Conservation (phyloP, 2,329 filamentous ascomycete genomes). For the Colletotrichum tofieldiae region DNA sequence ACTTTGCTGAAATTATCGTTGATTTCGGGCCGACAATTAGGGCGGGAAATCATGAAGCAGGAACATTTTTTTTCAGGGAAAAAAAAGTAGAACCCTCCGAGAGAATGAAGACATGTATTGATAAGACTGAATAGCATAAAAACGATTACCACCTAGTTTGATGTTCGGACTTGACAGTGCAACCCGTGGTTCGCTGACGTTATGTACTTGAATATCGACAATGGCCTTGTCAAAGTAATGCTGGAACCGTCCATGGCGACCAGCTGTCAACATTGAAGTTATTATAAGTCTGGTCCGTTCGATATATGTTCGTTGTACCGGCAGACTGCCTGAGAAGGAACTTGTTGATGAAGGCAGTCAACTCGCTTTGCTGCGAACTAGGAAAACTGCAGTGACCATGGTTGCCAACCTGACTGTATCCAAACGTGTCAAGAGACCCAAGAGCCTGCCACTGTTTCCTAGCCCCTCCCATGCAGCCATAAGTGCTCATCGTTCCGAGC, state of each 20-base stretch:
- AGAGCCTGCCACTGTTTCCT: constrained; percentile 64
- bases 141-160: too few species aligned
- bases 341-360: constrained; percentile 65
- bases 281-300: constrained; percentile 33
- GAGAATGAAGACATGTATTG: too few species aligned
- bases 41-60: too few species aligned
- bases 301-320: constrained; percentile 30
- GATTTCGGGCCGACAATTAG: too few species aligned
- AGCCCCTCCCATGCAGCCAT: constrained; percentile 65
- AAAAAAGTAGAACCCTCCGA: too few species aligned
- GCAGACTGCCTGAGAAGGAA: constrained; percentile 55
- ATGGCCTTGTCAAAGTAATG: background rate
- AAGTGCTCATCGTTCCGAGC: constrained; percentile 64
- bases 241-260: constrained; percentile 38
- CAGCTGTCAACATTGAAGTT: constrained; percentile 40
- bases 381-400: constrained; percentile 68
- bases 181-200: too few species aligned
- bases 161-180: too few species aligned
- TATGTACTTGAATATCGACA: background rate
- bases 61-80: too few species aligned
- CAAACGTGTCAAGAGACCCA: constrained; percentile 63
- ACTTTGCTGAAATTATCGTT: too few species aligned
- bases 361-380: constrained; percentile 57
- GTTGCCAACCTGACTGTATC: constrained; percentile 63
- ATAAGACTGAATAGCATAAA: too few species aligned